Base-by-base conservation (phyloP, 768 basidiomycete species). In the Pholiota molesta region DNA sequence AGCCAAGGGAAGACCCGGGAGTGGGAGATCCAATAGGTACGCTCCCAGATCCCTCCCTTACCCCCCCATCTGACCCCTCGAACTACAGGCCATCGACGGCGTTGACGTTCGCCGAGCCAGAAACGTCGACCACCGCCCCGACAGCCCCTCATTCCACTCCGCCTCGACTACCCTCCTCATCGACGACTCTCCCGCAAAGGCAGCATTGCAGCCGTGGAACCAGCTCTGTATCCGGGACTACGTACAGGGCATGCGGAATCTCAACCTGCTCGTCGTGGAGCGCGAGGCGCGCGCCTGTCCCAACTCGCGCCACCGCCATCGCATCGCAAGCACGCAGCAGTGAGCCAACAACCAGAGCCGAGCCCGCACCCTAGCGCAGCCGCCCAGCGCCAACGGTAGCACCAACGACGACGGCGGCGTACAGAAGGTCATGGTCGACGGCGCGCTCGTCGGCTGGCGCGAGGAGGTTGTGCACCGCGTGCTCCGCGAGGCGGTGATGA, bases 141-240 rank as follows among this genome's bases (percentile, higher is more conserved):
- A 51, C 11, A 31, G 11, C 2, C 67, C 58, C n/a, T 39, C 60
- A 57, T 23, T 19, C 5, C 80, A 83, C 64, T 86, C 85, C 0
- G 79, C 77, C 1, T 73, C 61, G 21, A 79, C 80, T 2, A 83
- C 83, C 0, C 66, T 85, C 14, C 77, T 86, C 17, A 74, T 86
- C 13, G 84, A 85, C 64, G 84, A 86, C 66, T 84, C 83, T 2
- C 89, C 81, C 0, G 74, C 76, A 28, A 86, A 85, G 64, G 84
- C 82, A 0, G 80, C 76, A 29, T 77, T 89, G 16, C 93, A 95
- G 69, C 93, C 92, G 0, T 90, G 84, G 77, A 95, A 92, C 69
- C 93, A 95, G 68, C 75, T 94, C 21, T 91, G 89, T 68, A 82
- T 94, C 65, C 79, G 75, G 10, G 92, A 93, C 69, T 94, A 93